A percentile compares a stretch with the other conserved stretches of the same genome.
phyloP scores from a whole-genome alignment of 441 rosid species.

The Rhodomyrtus psidioides region DNA sequence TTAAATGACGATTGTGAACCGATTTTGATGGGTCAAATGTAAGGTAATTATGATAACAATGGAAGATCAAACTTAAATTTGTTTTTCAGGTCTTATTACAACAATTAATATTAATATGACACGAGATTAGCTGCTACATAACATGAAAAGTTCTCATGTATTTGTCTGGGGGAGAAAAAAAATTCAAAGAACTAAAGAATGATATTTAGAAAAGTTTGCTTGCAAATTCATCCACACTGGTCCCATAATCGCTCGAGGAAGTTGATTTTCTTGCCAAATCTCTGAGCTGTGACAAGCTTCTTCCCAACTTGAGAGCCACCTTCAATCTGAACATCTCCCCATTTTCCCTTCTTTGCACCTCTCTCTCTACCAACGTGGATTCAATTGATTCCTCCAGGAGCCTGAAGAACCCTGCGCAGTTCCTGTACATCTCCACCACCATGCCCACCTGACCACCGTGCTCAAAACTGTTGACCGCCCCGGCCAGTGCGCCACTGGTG shows the following conservation, averaged over 20 bases:
- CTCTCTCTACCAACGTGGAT: constrained; percentile 23
- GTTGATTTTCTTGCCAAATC: constrained; percentile 36
- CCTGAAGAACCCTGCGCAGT: constrained; percentile 51
- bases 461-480: constrained; percentile 45
- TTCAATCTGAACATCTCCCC: constrained; percentile 50
- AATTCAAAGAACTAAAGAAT: constrained; percentile 11
- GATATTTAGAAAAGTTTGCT: constrained; percentile 55
- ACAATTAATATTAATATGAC: background rate
- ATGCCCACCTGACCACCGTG: constrained; percentile 72
- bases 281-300: constrained; percentile 60
- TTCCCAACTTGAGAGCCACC: constrained; percentile 58
- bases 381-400: constrained; percentile 45
- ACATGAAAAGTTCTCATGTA: background rate
- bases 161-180: background rate
- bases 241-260: constrained; percentile 10
- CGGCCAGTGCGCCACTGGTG: constrained; percentile 42
- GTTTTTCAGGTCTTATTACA: background rate
- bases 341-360: constrained; percentile 38
- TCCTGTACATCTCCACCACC: constrained; percentile 83
- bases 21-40: too few relatives aligned
- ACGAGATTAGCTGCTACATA: background rate
- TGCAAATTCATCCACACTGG: constrained; percentile 42
- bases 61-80: background rate
- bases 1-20: too few relatives aligned
- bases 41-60: background rate